phyloP scores from a whole-genome alignment of 2,329 filamentous ascomycete species.

The Ascochyta viciae-villosae region DNA sequence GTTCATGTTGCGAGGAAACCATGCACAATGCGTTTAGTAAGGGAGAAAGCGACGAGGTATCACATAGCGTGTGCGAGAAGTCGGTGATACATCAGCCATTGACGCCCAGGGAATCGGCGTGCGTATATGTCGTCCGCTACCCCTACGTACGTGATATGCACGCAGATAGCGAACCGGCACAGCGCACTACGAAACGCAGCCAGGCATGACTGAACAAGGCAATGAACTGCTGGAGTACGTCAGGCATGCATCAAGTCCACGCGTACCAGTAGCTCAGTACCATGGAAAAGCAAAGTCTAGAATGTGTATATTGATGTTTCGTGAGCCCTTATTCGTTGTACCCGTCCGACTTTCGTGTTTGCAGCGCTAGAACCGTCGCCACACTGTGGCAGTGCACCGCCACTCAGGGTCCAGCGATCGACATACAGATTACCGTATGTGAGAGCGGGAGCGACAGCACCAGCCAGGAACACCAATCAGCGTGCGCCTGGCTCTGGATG shows the following conservation, averaged over 20 bases:
- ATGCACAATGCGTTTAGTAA: neutral
- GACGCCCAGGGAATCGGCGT: too few relatives aligned
- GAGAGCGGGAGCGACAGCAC: neutral
- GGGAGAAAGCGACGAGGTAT: neutral
- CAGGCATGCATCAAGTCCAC: conserved; percentile 12
- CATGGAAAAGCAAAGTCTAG: conserved; percentile 2
- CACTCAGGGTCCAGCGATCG: conserved; percentile 27
- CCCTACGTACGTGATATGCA: neutral
- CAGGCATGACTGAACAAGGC: neutral
- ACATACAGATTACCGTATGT: conserved; percentile 7
- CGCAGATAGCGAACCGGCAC: neutral
- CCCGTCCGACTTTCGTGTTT: neutral
- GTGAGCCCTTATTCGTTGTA: conserved; percentile 8
- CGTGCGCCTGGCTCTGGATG: neutral
- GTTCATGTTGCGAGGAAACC: neutral
- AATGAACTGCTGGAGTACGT: conserved; percentile 11
- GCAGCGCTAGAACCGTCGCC: neutral
- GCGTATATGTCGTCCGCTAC: neutral
- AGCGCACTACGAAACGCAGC: neutral
- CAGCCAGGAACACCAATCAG: conserved; percentile 40
- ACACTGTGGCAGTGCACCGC: conserved; percentile 19
- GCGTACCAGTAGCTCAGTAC: neutral
- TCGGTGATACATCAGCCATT: too few relatives aligned
- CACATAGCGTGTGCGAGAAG: conserved; percentile 1
- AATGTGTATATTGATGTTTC: conserved; percentile 5